phyloP scores from a whole-genome alignment of 192 early-diverging fungal genomes.

The Pecoramyces ruminantium region DNA sequence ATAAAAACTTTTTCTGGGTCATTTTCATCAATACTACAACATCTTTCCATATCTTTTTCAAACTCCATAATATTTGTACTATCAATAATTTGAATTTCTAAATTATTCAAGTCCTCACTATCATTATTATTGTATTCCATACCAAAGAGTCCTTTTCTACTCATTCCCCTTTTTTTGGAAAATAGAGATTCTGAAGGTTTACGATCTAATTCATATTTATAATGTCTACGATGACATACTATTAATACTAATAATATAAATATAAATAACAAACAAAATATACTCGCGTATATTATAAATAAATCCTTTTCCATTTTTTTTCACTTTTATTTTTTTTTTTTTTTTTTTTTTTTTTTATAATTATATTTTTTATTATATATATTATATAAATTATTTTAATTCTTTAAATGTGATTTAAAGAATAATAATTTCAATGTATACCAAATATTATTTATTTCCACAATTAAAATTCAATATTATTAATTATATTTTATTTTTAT shows the following conservation, averaged over 20 bases:
- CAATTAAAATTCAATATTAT: no score
- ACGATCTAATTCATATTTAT: neutral
- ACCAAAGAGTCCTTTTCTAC: neutral
- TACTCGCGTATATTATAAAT: neutral
- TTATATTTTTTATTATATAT: no score
- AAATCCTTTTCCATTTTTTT: neutral
- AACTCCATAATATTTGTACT: neutral
- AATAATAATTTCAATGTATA: no score
- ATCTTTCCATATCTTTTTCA: neutral
- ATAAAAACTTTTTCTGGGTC: neutral
- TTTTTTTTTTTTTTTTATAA: no score
- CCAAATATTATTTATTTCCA: no score
- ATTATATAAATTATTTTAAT: no score
- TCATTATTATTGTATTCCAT: neutral
- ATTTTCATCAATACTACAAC: neutral
- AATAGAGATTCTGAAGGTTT: neutral
- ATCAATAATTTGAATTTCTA: neutral
- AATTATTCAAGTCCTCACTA: neutral
- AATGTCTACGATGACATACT: neutral
- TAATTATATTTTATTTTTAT: no score
- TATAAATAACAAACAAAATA: neutral
- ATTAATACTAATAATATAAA: neutral
- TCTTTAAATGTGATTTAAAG: no score
- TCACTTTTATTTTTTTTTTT: no score
- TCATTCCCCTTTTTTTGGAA: neutral